Evolutionary conservation across 805 yeast genomes (phyloP), one percentile per base, ranked within the genome.

Genomic region (Wickerhamomyces queroliae): DNA sequence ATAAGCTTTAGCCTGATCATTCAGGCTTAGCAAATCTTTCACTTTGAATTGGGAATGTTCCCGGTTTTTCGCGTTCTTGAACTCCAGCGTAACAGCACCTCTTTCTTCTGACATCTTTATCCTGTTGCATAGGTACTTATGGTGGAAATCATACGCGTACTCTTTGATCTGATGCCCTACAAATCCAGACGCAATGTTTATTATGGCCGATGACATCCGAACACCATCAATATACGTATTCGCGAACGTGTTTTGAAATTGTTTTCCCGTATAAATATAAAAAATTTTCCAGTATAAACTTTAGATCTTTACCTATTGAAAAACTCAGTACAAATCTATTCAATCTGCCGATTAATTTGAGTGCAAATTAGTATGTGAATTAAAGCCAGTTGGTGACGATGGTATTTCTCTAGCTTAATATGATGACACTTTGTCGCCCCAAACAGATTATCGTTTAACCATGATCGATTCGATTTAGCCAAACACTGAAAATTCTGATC

Each of bases 11-110:
- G 52, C 47, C 1, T 66, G 63, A 35, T 74, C 68, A 36, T 69
- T 65, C 13, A 85, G 59, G 33, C 68, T 72, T 9, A 61, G 42
- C 3, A 84, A 56, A 45, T 83, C 73, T 22, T 61, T 62, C 56
- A 68, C 72, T 5, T 67, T 72, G 59, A 65, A 81, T 28, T 46
- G 43, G 1, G 85, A 53, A 13, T 18, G 26, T 9, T 16, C n/a
- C 8, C 41, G 37, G 4, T 23, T 12, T 7, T 39, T 36, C 31
- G 11, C 7, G 6, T 16, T 25, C 35, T 11, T 13, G 11, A 33
- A 23, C 25, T 23, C n/a, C 35, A 16, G 26, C 13, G 15, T n/a
- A 19, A 9, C 32, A 27, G 11, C 30, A 8, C 7, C 15, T 27
- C n/a, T 27, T 7, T 13, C 8, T 23, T 23, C 26, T 23, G 12